Conservation (phyloP, 306 rosid genomes). For the Gillenia trifoliata region DNA sequence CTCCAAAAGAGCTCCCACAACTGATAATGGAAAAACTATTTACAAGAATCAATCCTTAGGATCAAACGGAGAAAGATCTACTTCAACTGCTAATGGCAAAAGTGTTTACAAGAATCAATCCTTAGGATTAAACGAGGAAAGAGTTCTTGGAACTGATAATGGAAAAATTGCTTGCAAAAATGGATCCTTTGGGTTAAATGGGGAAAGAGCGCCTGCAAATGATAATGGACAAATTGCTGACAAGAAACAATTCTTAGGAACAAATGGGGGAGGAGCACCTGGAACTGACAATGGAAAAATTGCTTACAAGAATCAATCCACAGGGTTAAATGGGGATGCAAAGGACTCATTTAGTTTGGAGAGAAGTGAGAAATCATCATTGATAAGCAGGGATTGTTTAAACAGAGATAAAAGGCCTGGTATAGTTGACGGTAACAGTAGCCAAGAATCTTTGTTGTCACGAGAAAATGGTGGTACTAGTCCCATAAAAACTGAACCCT, state of each 20-base stretch:
- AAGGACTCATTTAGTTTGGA: slow-evolving; percentile 41
- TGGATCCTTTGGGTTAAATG: not conserved
- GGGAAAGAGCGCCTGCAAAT: not conserved
- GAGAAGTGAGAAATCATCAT: slow-evolving; percentile 41
- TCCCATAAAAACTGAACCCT: slow-evolving; percentile 35
- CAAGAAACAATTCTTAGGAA: not conserved
- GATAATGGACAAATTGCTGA: not conserved
- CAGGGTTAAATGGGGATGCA: slow-evolving; percentile 33
- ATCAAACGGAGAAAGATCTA: slow-evolving; percentile 12
- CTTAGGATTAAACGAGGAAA: not conserved
- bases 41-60: slow-evolving; percentile 32
- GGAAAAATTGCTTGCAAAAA: not conserved
- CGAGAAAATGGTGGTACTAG: slow-evolving; percentile 35
- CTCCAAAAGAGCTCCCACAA: slow-evolving; percentile 42
- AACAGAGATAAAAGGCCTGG: slow-evolving; percentile 30
- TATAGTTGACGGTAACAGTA: slow-evolving; percentile 21
- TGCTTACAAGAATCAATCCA: not conserved
- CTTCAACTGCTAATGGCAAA: not conserved
- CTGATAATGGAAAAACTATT: slow-evolving; percentile 53
- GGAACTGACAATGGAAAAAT: not conserved
- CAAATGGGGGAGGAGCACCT: not conserved
- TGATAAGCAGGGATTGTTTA: slow-evolving; percentile 39
- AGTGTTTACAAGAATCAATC: not conserved
- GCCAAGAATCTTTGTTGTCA: slow-evolving; percentile 25
- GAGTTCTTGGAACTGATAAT: not conserved